A percentile compares a stretch with the other conserved stretches of the same genome.
Conservation (phyloP, 31 red algal genomes). For the Porphyra umbilicalis region DNA sequence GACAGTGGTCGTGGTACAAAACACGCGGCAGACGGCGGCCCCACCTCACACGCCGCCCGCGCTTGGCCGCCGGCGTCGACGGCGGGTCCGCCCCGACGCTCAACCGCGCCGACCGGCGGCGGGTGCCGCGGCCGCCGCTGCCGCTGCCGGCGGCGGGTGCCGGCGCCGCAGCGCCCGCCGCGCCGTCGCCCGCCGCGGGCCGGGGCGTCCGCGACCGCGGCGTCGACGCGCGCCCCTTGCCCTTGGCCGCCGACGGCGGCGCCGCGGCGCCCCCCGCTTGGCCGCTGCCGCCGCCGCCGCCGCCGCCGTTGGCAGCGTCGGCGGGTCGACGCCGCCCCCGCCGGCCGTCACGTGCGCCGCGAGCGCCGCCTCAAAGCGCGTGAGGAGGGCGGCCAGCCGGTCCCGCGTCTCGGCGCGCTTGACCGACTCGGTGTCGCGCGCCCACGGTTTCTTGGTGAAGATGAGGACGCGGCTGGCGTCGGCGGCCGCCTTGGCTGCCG, state of each 20-base stretch:
- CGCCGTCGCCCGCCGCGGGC: too few species aligned
- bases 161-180: too few species aligned
- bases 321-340: too few species aligned
- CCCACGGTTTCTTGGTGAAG: background rate
- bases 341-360: background rate
- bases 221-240: background rate
- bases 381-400: background rate
- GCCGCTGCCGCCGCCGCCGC: background rate
- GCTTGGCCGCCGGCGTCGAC: too few species aligned
- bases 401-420: background rate
- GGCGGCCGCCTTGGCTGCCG: background rate
- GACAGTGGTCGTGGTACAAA: too few species aligned
- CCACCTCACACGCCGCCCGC: too few species aligned
- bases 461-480: background rate
- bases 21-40: too few species aligned
- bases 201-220: background rate
- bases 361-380: background rate
- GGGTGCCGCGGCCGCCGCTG: too few species aligned
- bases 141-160: background rate
- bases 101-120: too few species aligned
- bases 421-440: background rate
- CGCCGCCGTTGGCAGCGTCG: too few species aligned
- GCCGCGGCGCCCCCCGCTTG: too few species aligned
- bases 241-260: background rate
- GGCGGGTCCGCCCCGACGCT: too few species aligned